phyloP scores from a whole-genome alignment of 495 filamentous ascomycete genomes.

The Aspergillus diversus region DNA sequence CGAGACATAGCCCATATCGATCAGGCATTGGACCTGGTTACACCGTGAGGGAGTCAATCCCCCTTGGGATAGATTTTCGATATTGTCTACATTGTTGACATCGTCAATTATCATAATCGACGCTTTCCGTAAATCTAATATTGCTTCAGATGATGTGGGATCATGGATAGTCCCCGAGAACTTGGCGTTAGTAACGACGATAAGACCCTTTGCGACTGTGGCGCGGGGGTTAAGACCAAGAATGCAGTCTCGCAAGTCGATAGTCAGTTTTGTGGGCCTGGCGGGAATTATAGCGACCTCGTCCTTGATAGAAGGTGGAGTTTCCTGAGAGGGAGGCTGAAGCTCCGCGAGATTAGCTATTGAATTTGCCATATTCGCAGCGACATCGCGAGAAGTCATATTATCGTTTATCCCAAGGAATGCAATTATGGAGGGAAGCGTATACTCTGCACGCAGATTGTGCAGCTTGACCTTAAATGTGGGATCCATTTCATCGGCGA shows the following conservation, averaged over 20 bases:
- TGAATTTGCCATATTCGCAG: slow-evolving; percentile 75
- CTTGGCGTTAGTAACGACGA: slow-evolving; percentile 78
- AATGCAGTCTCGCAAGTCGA: slow-evolving; percentile 76
- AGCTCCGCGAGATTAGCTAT: slow-evolving; percentile 75
- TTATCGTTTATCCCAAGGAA: slow-evolving; percentile 70
- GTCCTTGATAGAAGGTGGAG: slow-evolving; percentile 23
- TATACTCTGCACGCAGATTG: slow-evolving; percentile 82
- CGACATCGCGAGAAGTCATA: slow-evolving; percentile 71
- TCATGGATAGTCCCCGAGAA: slow-evolving; percentile 65
- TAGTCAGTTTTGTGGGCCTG: slow-evolving; percentile 67
- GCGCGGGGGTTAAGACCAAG: slow-evolving; percentile 85
- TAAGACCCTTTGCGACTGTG: slow-evolving; percentile 68
- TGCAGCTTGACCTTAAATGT: slow-evolving; percentile 83
- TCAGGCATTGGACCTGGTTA: slow-evolving; percentile 66
- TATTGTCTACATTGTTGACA: slow-evolving; percentile 51
- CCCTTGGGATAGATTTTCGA: slow-evolving; percentile 49
- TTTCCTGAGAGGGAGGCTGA: slow-evolving; percentile 27
- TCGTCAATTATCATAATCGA: slow-evolving; percentile 86
- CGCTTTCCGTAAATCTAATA: slow-evolving; percentile 73
- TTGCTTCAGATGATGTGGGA: slow-evolving; percentile 60
- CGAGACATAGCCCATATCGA: slow-evolving; percentile 75
- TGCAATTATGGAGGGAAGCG: slow-evolving; percentile 77
- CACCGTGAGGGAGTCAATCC: slow-evolving; percentile 53
- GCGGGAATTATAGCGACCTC: slow-evolving; percentile 23
- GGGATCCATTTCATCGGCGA: slow-evolving; percentile 93